Evolutionary conservation across 345 rosid genomes (phyloP).

Genomic region (Gossypium longicalyx): DNA sequence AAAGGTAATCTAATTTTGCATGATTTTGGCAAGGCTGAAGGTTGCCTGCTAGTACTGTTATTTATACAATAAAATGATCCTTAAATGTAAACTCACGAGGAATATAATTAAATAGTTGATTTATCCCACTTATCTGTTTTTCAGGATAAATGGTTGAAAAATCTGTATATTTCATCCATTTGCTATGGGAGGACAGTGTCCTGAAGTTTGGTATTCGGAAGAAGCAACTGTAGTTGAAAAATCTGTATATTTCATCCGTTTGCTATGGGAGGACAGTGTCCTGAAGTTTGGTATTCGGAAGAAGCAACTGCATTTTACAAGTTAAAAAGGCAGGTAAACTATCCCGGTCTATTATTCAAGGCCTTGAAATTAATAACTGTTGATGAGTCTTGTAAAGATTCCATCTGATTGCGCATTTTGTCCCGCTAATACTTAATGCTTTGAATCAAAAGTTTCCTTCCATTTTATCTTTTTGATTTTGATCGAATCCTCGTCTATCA

Average conservation of each 20-base stretch:
- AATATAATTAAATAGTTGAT: neutral
- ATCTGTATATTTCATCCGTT: conserved; percentile 74
- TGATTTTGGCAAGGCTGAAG: conserved; percentile 2
- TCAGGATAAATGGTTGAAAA: conserved; percentile 64
- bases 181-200: conserved; percentile 87
- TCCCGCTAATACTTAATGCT: no score
- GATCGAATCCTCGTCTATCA: no score
- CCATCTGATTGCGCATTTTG: no score
- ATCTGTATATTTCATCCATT: conserved; percentile 74
- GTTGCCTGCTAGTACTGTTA: neutral
- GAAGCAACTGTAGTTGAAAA: conserved; percentile 27
- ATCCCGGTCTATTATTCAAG: neutral
- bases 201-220: conserved; percentile 25
- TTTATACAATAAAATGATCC: neutral
- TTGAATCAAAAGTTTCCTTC: no score
- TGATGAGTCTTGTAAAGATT: neutral
- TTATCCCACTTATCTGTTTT: conserved; percentile 16
- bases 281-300: conserved; percentile 25
- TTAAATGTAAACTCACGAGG: neutral
- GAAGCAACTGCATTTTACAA: neutral
- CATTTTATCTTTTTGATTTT: no score
- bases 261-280: conserved; percentile 87
- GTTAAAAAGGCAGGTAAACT: conserved; percentile 4
- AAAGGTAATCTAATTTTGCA: conserved; percentile 45
- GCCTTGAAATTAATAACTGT: neutral